Evolutionary conservation across 1,284 basidiomycete genomes (phyloP), one percentile per base, ranked within the genome.

Genomic region (Xerocomus amazonicus): DNA sequence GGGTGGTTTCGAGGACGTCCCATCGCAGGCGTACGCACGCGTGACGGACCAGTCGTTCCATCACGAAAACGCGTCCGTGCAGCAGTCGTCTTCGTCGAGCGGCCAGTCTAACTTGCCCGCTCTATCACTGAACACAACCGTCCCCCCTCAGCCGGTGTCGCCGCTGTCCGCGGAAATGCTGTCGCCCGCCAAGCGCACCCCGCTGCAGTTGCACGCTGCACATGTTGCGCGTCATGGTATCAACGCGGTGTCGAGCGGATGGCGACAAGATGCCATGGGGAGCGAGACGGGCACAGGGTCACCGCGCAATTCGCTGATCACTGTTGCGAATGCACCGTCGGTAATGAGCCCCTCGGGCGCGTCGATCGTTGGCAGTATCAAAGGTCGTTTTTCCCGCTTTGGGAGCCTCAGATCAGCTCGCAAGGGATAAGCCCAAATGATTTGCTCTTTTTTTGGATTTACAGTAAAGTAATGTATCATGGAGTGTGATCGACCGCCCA

Each of bases 191-290:
- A 84, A 83, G 53, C 84, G 84, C 57, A 90, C 89, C 0, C 85
- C 86, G 3, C 70, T 91, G 12, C 87, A 90, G 57, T 74, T 83
- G 27, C 84, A 89, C 56, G 76, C 90, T 0, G 87, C 87, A 1
- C 83, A 90, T 56, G 74, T 91, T 9, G 80, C 87, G 14, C 77
- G 85, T 28, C 86, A 91, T 59, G 89, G 88, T 4, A 84, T 91
- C 67, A 84, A 81, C 43, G 87, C 84, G 1, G 83, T 91, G 3
- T 78, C 87, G 16, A 86, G 83, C 3, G 83, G 83, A 6, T 87
- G 84, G 37, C 87, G 84, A 12, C 80, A 78, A 27, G 84, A 87
- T 39, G 72, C 68, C 38, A 67, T 69, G 13, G 76, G 74, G 0
- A 80, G 77, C 56, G 86, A 87, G 57, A 74, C 76, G 1, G 67